These are phyloP conservation scores for Termitomyces sp. DNA, from an alignment of 768 basidiomycete species.

Conservation along the genomic window DNA sequence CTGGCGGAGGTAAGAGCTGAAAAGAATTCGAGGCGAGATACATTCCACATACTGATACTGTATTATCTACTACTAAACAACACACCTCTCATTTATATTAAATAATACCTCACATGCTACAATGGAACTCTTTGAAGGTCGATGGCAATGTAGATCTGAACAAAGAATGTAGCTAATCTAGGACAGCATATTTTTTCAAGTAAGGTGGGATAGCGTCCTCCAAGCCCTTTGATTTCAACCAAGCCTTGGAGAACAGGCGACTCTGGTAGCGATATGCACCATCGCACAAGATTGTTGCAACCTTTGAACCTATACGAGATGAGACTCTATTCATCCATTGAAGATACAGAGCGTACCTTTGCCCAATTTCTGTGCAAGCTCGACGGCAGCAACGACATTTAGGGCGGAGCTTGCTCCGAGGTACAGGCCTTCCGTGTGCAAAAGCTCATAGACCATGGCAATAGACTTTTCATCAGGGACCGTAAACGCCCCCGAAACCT, in stretches of 20 bases:
- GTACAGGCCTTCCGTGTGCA: constrained; percentile 92
- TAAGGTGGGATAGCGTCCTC: constrained; percentile 75
- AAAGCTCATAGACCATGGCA: constrained; percentile 87
- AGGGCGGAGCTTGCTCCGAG: constrained; percentile 91
- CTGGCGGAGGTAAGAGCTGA: constrained; percentile 13
- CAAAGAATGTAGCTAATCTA: constrained; percentile 45
- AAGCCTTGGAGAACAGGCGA: constrained; percentile 89
- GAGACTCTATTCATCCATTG: neutral
- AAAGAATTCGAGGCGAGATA: neutral
- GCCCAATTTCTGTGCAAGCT: constrained; percentile 82
- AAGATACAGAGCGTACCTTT: constrained; percentile 49
- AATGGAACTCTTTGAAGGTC: constrained; percentile 3
- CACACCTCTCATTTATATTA: constrained; percentile 14
- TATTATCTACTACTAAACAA: constrained; percentile 14
- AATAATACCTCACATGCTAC: neutral
- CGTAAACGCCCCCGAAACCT: constrained; percentile 79
- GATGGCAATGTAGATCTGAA: neutral
- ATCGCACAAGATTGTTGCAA: constrained; percentile 90
- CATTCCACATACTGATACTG: constrained; percentile 7
- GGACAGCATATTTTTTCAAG: constrained; percentile 85
- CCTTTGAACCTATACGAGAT: constrained; percentile 58
- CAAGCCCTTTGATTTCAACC: constrained; percentile 82
- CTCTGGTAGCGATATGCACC: constrained; percentile 98
- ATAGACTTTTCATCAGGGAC: constrained; percentile 90
- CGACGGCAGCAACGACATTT: constrained; percentile 91